Conservation (phyloP, 108 stramenopile species). For the Cyclostephanos invisitatus region DNA sequence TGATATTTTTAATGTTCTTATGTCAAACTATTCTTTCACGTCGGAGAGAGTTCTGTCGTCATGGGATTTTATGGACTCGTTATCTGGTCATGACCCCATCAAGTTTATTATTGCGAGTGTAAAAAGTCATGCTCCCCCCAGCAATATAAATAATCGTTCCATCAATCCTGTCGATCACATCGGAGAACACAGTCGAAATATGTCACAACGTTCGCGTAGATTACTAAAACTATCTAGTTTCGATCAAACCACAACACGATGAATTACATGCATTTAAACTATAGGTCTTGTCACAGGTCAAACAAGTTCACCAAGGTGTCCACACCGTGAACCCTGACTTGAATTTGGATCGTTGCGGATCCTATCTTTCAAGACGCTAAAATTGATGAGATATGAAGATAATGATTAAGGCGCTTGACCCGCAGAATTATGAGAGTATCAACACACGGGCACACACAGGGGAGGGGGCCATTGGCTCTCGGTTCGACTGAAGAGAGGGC, state of each 20-base stretch:
- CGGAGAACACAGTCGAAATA: too few relatives aligned
- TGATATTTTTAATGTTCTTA: not conserved
- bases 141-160: too few relatives aligned
- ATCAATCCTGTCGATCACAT: too few relatives aligned
- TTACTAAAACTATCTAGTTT: constrained; percentile 3
- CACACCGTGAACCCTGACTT: not conserved
- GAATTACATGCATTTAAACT: not conserved
- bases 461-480: not conserved
- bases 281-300: not conserved
- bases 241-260: not conserved
- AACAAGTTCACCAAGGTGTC: not conserved
- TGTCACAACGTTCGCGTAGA: not conserved
- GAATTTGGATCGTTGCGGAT: not conserved
- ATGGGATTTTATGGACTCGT: not conserved
- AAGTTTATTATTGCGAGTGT: too few relatives aligned
- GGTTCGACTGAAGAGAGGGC: not conserved
- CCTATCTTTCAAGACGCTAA: not conserved
- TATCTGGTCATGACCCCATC: too few relatives aligned
- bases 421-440: not conserved
- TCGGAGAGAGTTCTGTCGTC: too few relatives aligned
- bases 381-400: constrained; percentile 12
- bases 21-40: not conserved
- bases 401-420: not conserved
- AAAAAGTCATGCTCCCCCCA: too few relatives aligned
- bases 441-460: not conserved